These are phyloP conservation scores for Rosa chinensis DNA, from an alignment of 306 rosid genomes.

Conservation along the genomic window DNA sequence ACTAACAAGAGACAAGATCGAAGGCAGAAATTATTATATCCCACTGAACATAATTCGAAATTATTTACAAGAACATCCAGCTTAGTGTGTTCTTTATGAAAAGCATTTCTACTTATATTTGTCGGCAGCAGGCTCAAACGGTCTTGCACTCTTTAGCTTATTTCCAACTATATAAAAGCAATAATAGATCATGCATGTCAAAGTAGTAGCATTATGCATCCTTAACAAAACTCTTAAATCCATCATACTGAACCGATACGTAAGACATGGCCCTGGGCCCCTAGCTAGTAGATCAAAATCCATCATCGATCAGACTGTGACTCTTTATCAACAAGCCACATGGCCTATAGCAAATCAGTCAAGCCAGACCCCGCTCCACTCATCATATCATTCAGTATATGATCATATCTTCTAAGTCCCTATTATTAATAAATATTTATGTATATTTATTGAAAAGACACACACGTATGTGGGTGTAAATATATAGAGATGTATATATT, in stretches of 20 bases:
- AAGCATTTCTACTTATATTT: background rate
- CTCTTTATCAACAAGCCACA: slow-evolving; percentile 2
- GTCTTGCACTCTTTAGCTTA: background rate
- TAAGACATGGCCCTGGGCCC: background rate
- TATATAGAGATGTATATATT: no score
- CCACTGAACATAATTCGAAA: background rate
- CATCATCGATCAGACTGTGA: background rate
- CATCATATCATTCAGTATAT: background rate
- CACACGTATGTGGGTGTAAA: no score
- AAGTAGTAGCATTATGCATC: background rate
- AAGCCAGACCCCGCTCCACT: background rate
- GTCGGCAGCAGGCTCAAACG: background rate
- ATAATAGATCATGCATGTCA: background rate
- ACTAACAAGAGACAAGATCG: no score
- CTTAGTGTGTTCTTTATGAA: background rate
- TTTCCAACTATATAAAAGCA: background rate
- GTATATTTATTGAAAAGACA: no score
- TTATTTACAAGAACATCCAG: background rate
- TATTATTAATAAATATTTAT: no score
- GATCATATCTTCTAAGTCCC: background rate
- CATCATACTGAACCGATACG: no score
- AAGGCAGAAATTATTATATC: background rate
- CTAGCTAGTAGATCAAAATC: background rate
- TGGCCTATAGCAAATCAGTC: slow-evolving; percentile 6
- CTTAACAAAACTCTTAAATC: background rate